These are phyloP conservation scores for Tricladium varicosporioides DNA, from an alignment of 2,329 filamentous ascomycete genomes.

Conservation along the genomic window DNA sequence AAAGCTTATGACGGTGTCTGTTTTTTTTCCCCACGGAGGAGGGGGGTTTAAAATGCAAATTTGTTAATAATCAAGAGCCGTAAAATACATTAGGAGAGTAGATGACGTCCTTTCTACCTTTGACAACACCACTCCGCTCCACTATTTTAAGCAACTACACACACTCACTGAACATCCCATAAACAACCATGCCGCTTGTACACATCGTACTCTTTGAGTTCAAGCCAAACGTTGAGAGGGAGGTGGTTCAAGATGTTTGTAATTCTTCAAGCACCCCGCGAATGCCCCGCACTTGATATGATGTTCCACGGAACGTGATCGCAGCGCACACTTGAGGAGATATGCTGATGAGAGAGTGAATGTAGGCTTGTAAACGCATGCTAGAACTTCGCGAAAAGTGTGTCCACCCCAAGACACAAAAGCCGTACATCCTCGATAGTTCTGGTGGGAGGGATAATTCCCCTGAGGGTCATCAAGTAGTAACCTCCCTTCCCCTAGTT, in stretches of 20 bases:
- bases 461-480: slow-evolving; percentile 58
- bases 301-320: neutral
- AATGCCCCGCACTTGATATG: slow-evolving; percentile 1
- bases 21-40: too few species aligned
- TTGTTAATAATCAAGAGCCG: slow-evolving; percentile 17
- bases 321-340: neutral
- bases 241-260: slow-evolving; percentile 55
- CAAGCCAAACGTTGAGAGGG: slow-evolving; percentile 48
- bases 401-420: slow-evolving; percentile 54
- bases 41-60: neutral
- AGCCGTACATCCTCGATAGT: slow-evolving; percentile 58
- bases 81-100: neutral
- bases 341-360: neutral
- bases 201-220: slow-evolving; percentile 70
- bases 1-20: too few species aligned
- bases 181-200: slow-evolving; percentile 55
- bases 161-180: neutral
- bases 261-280: neutral
- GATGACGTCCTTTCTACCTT: slow-evolving; percentile 6
- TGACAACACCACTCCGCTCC: neutral
- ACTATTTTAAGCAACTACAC: neutral
- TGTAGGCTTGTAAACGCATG: slow-evolving; percentile 55
- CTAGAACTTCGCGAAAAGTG: slow-evolving; percentile 56
- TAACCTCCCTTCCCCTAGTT: slow-evolving; percentile 6
- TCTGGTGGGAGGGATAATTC: slow-evolving; percentile 62